Base-by-base conservation (phyloP, 768 basidiomycete genomes). In the Hydnomerulius pinastri region DNA sequence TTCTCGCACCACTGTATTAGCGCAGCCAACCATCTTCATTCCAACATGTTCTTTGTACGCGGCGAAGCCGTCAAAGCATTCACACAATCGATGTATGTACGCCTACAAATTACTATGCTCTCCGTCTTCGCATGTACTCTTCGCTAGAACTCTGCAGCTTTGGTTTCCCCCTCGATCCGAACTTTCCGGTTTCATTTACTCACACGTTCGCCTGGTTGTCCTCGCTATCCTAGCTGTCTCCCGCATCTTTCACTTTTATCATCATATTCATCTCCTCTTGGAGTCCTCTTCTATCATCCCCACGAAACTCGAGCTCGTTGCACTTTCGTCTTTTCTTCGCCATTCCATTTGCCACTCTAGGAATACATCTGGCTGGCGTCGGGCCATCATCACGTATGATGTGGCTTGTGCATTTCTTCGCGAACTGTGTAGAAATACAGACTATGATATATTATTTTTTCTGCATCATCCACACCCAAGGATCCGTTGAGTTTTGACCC, bases 21-120 rank as follows among this genome's bases (percentile, higher is more conserved):
- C 52, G 44, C 57, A 55, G 46, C 47, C 53, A 56, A 58, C 51
- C 55, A 54, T 60, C 43, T 43, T 6, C 63, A 58, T 52, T 54
- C 33, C 50, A 53, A 46, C 50, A 65, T 51, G 55, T 54, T 51
- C 55, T 54, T 39, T 69, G 67, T 67, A 67, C 43, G 65, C 51
- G 56, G 51, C 49, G 55, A 58, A 54, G 53, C 58, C 58, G 57
- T 32, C 48, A 49, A 48, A 61, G 61, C 66, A 60, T 61, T 39
- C 47, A 29, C 50, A 51, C 30, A 42, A 46, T 12, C 39, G 45
- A 43, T 67, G 66, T 67, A 68, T 69, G 66, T 67, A 67, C 55
- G 36, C 57, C 44, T 63, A 69, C 38, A 56, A 53, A 48, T 39
- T 36, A 55, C 46, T 56, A 49, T 53, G 46, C 39, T 43, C 60